Base-by-base conservation (phyloP, 805 yeast species). In the Tetrapisispora namnaoensis region DNA sequence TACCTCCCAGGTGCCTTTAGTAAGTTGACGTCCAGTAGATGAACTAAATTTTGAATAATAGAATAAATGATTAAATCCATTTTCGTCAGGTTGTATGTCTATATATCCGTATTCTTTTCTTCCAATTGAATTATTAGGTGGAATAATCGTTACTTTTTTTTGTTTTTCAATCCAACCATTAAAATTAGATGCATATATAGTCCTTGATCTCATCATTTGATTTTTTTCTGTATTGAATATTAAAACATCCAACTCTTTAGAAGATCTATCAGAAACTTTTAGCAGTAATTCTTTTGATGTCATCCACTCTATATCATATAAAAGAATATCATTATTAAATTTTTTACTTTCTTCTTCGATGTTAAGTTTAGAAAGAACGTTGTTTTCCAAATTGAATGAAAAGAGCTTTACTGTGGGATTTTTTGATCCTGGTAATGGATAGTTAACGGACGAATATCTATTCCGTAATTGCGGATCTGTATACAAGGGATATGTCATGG, bases 391-490 rank as follows among this genome's bases (percentile, higher is more conserved):
- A 47, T 71, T 66, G 53, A 71, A 80, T 11, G 73, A 61, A 40
- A 70, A 63, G 9, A 84, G 61, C 4, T 74, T 65, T 2, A 81
- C 69, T 7, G 59, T 58, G 0, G 95, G 91, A 56, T 82, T 81
- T 0, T 67, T 54, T 30, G 72, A 72, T 0, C 93, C 93, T 1
- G 91, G 85, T 58, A 81, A 83, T 1, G 95, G 90, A 61, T 86
- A 86, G 53, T 77, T 79, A 46, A 83, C 62, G 11, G 64, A 53
- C 22, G 71, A 65, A 10, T 66, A 54, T 4, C 58, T 56, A 1
- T 86, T 86, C 57, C 82, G 82, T 44, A 49, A 41, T 2, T 59
- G 55, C 5, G 60, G 56, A 37, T 70, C 70, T 1, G 76, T 73
- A 56, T 72, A 85, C 49, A 68, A 73, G 45, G 80, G 82, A 35